Conservation (phyloP, 306 rosid species). For the Alnus glutinosa region DNA sequence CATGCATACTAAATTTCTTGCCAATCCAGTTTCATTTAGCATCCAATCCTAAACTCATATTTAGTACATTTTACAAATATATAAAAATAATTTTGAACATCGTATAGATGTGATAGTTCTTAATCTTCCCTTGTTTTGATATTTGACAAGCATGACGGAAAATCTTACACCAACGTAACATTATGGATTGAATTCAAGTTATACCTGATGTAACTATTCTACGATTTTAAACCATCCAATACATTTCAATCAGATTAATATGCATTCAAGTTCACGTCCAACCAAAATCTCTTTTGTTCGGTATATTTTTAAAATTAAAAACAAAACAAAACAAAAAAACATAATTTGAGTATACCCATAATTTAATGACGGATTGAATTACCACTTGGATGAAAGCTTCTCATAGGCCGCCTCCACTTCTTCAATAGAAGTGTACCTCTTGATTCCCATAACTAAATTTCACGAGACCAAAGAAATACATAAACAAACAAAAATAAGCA, state of each 20-base stretch:
- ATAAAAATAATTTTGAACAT: background rate
- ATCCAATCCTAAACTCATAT: background rate
- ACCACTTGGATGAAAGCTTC: slow-evolving; percentile 62
- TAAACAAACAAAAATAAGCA: background rate
- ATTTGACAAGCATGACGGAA: background rate
- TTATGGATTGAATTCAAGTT: too few species aligned
- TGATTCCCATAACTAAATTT: slow-evolving; percentile 55
- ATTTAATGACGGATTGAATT: background rate
- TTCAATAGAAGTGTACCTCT: slow-evolving; percentile 53
- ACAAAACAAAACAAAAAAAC: background rate
- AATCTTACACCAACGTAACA: too few species aligned
- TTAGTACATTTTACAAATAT: background rate
- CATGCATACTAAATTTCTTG: background rate
- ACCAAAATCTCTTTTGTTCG: background rate
- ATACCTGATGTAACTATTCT: too few species aligned
- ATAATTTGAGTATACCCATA: background rate
- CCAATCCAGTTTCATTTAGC: background rate
- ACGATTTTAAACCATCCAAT: too few species aligned
- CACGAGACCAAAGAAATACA: slow-evolving; percentile 1
- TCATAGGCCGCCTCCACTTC: slow-evolving; percentile 64
- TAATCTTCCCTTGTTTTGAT: slow-evolving; percentile 15
- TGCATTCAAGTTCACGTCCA: too few species aligned
- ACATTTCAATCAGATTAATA: too few species aligned
- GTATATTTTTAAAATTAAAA: background rate
- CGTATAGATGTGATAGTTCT: background rate